phyloP scores from a whole-genome alignment of 2,329 filamentous ascomycete species.

The Paraphaeosphaeria sporulosa region DNA sequence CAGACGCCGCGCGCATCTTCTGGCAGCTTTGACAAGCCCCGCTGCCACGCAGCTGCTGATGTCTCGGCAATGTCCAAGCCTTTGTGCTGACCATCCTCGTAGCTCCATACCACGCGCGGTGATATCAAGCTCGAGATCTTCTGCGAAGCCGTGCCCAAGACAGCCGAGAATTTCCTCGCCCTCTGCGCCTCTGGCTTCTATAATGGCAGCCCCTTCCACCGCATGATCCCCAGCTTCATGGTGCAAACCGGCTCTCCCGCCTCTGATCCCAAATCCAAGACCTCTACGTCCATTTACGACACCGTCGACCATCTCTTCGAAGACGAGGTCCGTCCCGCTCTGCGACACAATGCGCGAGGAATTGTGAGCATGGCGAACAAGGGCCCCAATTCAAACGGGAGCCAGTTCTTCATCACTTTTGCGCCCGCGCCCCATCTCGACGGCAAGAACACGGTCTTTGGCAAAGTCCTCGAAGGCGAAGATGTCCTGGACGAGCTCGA shows the following conservation, averaged over 20 bases:
- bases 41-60: not conserved
- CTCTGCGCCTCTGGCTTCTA: constrained; percentile 84
- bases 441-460: constrained; percentile 85
- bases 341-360: constrained; percentile 73
- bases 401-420: constrained; percentile 83
- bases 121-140: constrained; percentile 96
- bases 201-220: constrained; percentile 77
- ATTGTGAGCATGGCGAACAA: constrained; percentile 82
- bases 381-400: constrained; percentile 75
- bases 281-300: constrained; percentile 74
- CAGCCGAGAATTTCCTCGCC: constrained; percentile 90
- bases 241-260: constrained; percentile 72
- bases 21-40: constrained; percentile 4
- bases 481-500: constrained; percentile 76
- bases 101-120: constrained; percentile 85
- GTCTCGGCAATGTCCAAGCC: not conserved
- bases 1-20: constrained; percentile 1
- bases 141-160: constrained; percentile 93
- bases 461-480: constrained; percentile 68
- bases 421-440: constrained; percentile 82
- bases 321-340: constrained; percentile 77
- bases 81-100: constrained; percentile 14
- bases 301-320: constrained; percentile 65
- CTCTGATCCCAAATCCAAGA: constrained; percentile 63
- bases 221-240: constrained; percentile 83